phyloP scores from a whole-genome alignment of 768 basidiomycete genomes.

The Suillus weaverae region DNA sequence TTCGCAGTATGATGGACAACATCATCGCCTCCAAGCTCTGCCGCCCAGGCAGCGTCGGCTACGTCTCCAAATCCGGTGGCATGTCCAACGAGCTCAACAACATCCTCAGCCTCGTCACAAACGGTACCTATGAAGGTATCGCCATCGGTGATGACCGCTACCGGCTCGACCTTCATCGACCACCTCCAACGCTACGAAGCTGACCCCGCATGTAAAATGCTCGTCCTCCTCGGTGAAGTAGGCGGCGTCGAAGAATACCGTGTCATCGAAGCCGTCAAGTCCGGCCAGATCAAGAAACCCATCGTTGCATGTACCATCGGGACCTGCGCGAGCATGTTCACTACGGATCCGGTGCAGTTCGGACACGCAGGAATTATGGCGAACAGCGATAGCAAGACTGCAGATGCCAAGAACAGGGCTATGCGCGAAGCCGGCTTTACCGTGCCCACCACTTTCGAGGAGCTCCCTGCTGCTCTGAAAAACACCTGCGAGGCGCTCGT shows the following conservation, averaged over 20 bases:
- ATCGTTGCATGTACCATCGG: slow-evolving; percentile 99
- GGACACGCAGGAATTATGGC: slow-evolving; percentile 99
- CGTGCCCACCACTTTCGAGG: slow-evolving; percentile 97
- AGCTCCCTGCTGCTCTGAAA: slow-evolving; percentile 70
- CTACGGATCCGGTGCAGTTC: slow-evolving; percentile 99
- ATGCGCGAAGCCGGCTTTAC: slow-evolving; percentile 96
- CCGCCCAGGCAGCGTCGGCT: slow-evolving; percentile 95
- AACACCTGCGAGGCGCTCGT: slow-evolving; percentile 87
- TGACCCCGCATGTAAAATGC: slow-evolving; percentile 98
- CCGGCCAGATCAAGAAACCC: slow-evolving; percentile 92
- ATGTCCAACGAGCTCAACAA: slow-evolving; percentile 99
- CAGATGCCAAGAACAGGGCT: slow-evolving; percentile 82
- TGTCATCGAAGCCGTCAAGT: slow-evolving; percentile 96
- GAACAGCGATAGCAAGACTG: slow-evolving; percentile 96
- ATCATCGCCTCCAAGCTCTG: slow-evolving; percentile 98
- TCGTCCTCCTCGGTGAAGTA: slow-evolving; percentile 97
- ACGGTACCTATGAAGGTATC: slow-evolving; percentile 99
- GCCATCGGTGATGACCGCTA: slow-evolving; percentile 99
- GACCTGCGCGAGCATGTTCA: slow-evolving; percentile 99
- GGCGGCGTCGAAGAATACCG: slow-evolving; percentile 99
- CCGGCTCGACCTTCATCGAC: slow-evolving; percentile 97
- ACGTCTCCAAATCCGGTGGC: slow-evolving; percentile 99
- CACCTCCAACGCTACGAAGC: slow-evolving; percentile 96
- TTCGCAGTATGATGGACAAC: slow-evolving; percentile 96
- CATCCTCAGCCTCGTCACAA: slow-evolving; percentile 93